Conservation (phyloP, 176 grass and related monocot genomes). For the Juncus effusus region DNA sequence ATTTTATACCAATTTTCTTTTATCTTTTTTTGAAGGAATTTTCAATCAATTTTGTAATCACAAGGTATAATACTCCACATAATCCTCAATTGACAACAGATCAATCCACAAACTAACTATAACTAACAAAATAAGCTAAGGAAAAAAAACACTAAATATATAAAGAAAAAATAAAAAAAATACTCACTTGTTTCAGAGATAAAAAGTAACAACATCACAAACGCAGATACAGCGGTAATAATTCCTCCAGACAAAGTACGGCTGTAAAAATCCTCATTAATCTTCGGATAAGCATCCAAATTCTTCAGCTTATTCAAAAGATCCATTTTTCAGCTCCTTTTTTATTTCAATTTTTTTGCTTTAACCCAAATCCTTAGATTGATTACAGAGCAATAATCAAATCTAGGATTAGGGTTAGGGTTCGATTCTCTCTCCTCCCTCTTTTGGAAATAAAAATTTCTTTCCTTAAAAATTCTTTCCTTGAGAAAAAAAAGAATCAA, state of each 20-base stretch:
- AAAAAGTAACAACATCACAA: constrained; percentile 84
- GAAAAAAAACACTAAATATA: background rate
- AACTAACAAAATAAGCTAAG: background rate
- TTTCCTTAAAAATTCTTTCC: background rate
- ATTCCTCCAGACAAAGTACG: constrained; percentile 87
- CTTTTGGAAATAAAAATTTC: background rate
- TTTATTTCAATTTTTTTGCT: background rate
- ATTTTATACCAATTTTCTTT: too few relatives aligned
- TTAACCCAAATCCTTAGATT: constrained; percentile 25
- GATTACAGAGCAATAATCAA: constrained; percentile 22
- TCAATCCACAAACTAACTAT: background rate
- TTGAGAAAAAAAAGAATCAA: constrained; percentile 4
- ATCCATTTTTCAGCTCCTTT: constrained; percentile 40
- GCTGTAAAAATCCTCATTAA: constrained; percentile 99
- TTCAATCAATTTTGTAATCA: too few relatives aligned
- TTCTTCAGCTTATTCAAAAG: constrained; percentile 76
- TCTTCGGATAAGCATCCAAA: constrained; percentile 91
- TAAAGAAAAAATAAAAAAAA: background rate
- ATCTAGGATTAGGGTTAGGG: constrained; percentile 12
- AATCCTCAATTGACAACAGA: background rate
- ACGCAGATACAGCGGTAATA: constrained; percentile 69
- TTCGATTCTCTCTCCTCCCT: constrained; percentile 7
- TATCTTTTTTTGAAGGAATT: too few relatives aligned
- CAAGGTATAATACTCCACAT: too few relatives aligned
- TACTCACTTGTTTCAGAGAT: constrained; percentile 87